A percentile compares a stretch with the other conserved stretches of the same genome.
Evolutionary conservation across 129 eudicot genomes (phyloP).

Genomic region (Daucus carota): DH1_v3.0 NC_030384.2:42784001-42784500

Average conservation of each 20-base stretch:
- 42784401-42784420: conserved; percentile 73
- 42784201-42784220: neutral
- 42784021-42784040: neutral
- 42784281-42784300: conserved; percentile 16
- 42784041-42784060: neutral
- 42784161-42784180: neutral
- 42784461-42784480: conserved; percentile 46
- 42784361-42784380: conserved; percentile 61
- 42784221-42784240: neutral
- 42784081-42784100: neutral
- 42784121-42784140: neutral
- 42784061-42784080: neutral
- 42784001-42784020: neutral
- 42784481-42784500: conserved; percentile 50
- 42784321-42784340: conserved; percentile 81
- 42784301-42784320: conserved; percentile 65
- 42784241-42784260: neutral
- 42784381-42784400: conserved; percentile 77
- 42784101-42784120: neutral
- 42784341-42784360: conserved; percentile 74
- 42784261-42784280: conserved; percentile 20
- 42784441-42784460: conserved; percentile 54
- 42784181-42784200: neutral
- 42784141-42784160: neutral
- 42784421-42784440: conserved; percentile 73